phyloP scores from a whole-genome alignment of 2,329 filamentous ascomycete species.

The Akanthomyces uredinophilus region DNA sequence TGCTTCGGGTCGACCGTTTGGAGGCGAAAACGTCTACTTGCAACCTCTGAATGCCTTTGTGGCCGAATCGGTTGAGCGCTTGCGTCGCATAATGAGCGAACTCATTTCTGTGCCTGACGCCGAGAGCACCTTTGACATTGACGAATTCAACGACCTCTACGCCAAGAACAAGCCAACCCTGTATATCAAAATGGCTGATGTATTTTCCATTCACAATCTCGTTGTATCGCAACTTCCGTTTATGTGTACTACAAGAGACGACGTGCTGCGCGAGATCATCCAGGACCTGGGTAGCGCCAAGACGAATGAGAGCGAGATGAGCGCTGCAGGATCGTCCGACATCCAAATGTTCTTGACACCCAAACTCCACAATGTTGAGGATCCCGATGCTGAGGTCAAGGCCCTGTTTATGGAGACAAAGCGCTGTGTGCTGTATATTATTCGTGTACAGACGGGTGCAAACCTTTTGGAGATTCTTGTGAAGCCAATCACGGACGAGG shows the following conservation, averaged over 20 bases:
- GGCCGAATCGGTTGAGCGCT: constrained; percentile 73
- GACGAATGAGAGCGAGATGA: constrained; percentile 91
- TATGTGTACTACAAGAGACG: constrained; percentile 76
- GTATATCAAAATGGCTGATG: constrained; percentile 98
- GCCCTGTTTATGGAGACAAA: constrained; percentile 97
- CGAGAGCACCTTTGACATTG: constrained; percentile 92
- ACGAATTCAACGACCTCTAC: constrained; percentile 97
- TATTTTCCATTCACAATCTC: constrained; percentile 91
- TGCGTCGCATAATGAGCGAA: constrained; percentile 69
- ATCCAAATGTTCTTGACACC: constrained; percentile 88
- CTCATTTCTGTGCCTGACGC: constrained; percentile 81
- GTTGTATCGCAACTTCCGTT: constrained; percentile 71
- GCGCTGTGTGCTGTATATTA: constrained; percentile 94
- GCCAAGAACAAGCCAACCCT: constrained; percentile 93
- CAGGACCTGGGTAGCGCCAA: constrained; percentile 93
- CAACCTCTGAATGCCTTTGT: constrained; percentile 93
- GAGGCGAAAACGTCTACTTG: constrained; percentile 90
- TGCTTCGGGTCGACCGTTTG: constrained; percentile 82
- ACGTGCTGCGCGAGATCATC: constrained; percentile 84
- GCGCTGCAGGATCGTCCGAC: constrained; percentile 78
- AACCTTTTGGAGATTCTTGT: constrained; percentile 95
- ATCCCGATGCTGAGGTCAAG: constrained; percentile 89
- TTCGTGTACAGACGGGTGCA: constrained; percentile 84
- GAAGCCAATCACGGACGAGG: constrained; percentile 79
- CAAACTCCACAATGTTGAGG: constrained; percentile 83